phyloP scores from a whole-genome alignment of 1,139 yeast genomes.

The Yamadazyma blattariae region DNA sequence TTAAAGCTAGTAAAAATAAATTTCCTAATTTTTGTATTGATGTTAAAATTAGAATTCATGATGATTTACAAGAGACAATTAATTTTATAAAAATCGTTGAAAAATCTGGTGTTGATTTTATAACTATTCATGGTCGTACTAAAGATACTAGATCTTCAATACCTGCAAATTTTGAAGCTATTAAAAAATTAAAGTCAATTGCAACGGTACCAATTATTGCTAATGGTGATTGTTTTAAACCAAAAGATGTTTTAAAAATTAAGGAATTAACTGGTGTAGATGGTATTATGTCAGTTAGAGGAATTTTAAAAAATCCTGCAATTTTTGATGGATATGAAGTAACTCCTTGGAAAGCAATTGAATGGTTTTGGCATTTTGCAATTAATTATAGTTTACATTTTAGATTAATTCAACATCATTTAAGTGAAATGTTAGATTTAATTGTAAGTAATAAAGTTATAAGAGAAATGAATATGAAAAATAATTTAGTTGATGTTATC shows the following conservation, averaged over 20 bases:
- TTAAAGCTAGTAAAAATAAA: constrained; percentile 69
- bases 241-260: constrained; percentile 61
- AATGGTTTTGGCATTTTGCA: constrained; percentile 74
- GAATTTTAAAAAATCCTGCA: constrained; percentile 82
- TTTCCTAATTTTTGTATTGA: constrained; percentile 80
- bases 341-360: constrained; percentile 92
- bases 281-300: constrained; percentile 96
- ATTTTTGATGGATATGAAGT: constrained; percentile 67
- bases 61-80: constrained; percentile 68
- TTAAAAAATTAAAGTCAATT: constrained; percentile 56
- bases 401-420: constrained; percentile 80
- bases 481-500: constrained; percentile 58
- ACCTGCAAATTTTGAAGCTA: constrained; percentile 83
- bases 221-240: constrained; percentile 85
- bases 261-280: constrained; percentile 70
- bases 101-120: constrained; percentile 86
- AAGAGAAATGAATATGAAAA: constrained; percentile 63
- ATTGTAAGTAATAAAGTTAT: constrained; percentile 53
- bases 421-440: constrained; percentile 78
- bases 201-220: constrained; percentile 84
- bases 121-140: constrained; percentile 92
- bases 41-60: constrained; percentile 87
- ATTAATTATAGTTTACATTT: constrained; percentile 82
- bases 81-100: constrained; percentile 72
- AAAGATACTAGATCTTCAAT: constrained; percentile 78